Evolutionary conservation across 768 basidiomycete genomes (phyloP).

Genomic region (Suillus clintonianus): DNA sequence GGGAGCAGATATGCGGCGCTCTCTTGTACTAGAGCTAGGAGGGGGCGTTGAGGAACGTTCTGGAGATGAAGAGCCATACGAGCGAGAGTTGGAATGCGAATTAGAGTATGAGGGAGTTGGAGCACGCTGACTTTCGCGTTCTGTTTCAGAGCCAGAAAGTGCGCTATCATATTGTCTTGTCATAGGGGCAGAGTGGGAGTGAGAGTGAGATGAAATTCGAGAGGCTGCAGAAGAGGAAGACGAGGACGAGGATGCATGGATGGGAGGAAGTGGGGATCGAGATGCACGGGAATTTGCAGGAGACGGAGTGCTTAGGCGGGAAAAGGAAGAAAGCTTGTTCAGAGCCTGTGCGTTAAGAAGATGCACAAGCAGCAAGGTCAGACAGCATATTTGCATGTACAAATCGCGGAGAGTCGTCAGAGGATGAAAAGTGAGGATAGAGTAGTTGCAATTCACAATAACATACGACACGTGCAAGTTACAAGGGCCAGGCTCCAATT

Average conservation of each 20-base stretch:
- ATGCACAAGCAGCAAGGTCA: neutral
- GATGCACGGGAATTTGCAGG: slow-evolving; percentile 40
- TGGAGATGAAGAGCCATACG: slow-evolving; percentile 39
- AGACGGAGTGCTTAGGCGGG: slow-evolving; percentile 58
- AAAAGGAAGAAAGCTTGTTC: slow-evolving; percentile 65
- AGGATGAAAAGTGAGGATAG: slow-evolving; percentile 7
- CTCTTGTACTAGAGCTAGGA: slow-evolving; percentile 30
- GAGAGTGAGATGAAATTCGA: slow-evolving; percentile 35
- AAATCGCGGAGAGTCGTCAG: neutral
- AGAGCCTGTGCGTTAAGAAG: slow-evolving; percentile 47
- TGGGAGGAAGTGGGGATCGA: slow-evolving; percentile 39
- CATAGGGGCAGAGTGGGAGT: slow-evolving; percentile 27
- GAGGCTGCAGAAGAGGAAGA: slow-evolving; percentile 40
- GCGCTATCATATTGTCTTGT: slow-evolving; percentile 34
- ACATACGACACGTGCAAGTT: slow-evolving; percentile 32
- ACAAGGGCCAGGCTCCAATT: slow-evolving; percentile 23
- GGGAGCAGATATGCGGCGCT: slow-evolving; percentile 51
- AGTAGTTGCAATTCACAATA: slow-evolving; percentile 14
- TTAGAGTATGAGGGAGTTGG: slow-evolving; percentile 32
- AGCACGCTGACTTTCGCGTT: slow-evolving; percentile 58
- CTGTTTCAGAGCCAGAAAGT: slow-evolving; percentile 81
- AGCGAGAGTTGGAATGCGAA: slow-evolving; percentile 27
- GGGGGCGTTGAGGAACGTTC: slow-evolving; percentile 42
- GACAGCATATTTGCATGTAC: slow-evolving; percentile 20
- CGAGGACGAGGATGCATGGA: slow-evolving; percentile 34